A percentile compares a stretch with the other conserved stretches of the same genome.
Evolutionary conservation across 169 alveolate species (phyloP).

Genomic region (Cyclospora cayetanensis): DNA sequence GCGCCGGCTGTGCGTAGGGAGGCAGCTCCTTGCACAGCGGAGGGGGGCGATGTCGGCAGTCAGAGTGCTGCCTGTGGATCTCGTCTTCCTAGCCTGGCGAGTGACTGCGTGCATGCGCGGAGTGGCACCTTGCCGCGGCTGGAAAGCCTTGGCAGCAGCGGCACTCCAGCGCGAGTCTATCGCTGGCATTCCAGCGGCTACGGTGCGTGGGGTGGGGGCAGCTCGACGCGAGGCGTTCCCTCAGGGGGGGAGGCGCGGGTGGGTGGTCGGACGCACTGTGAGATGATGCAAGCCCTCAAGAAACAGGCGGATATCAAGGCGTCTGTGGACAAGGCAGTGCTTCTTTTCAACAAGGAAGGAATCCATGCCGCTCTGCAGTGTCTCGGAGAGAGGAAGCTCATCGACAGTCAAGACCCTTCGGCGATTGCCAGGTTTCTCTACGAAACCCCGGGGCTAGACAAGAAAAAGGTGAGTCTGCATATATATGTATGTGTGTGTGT

Average conservation of each 20-base stretch:
- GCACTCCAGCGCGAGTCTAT: neutral
- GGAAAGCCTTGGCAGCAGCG: slow-evolving; percentile 34
- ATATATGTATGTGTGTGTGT: no score
- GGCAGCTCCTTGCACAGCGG: no score
- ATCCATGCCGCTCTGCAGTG: slow-evolving; percentile 53
- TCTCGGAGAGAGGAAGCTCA: slow-evolving; percentile 43
- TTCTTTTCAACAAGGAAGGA: slow-evolving; percentile 63
- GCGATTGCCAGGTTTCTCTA: slow-evolving; percentile 62
- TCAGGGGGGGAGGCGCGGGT: slow-evolving; percentile 4
- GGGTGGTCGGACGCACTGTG: slow-evolving; percentile 25
- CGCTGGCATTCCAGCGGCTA: slow-evolving; percentile 44
- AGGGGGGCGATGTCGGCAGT: no score
- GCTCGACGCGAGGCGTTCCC: neutral
- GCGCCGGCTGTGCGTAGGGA: no score
- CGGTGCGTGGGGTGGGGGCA: slow-evolving; percentile 21
- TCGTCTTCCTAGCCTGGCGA: neutral
- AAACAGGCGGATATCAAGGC: slow-evolving; percentile 58
- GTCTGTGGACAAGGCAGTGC: slow-evolving; percentile 66
- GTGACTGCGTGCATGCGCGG: neutral
- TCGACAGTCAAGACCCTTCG: slow-evolving; percentile 20
- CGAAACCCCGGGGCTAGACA: slow-evolving; percentile 66
- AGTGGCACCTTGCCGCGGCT: neutral
- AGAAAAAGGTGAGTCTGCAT: slow-evolving; percentile 68
- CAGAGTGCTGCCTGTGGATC: neutral
- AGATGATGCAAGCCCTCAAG: slow-evolving; percentile 38